Evolutionary conservation across 768 basidiomycete species (phyloP), one percentile per base, ranked within the genome.

Genomic region (Lentinula lateritia): DNA sequence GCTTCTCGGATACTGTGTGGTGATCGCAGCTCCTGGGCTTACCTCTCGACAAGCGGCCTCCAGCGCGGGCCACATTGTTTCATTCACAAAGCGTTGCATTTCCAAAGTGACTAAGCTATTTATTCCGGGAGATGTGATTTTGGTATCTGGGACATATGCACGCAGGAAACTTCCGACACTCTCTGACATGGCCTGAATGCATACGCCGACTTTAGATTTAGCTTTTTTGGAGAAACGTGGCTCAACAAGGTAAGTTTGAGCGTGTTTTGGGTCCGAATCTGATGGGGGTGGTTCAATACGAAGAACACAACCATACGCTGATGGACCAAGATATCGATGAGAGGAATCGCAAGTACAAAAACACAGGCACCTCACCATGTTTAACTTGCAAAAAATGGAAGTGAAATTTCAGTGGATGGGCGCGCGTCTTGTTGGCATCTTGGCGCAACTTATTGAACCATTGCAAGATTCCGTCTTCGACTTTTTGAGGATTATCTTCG

Each of bases 181-280:
- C 15, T 60, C 58, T 41, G 58, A 50, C 58, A 60, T 60, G 5
- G 58, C 58, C 20, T 60, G 58, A 13, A 60, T 32, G 9, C 38
- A 50, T 5, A 60, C 58, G 9, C 45, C 58, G 5, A 28, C 10
- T 39, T 50, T 60, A 9, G 46, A 32, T 38, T 18, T 39, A 34
- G 6, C 20, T 16, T 39, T 23, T 39, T 36, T 60, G n/a, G 28
- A 28, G 8, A 60, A 60, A 13, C 32, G 36, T 10, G 58, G 45
- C 15, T 50, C 58, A 32, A 60, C 48, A 7, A 60, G 45, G 32
- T 60, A 60, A 16, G 18, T 58, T 16, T 13, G 32, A 32, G 38
- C 53, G n/a, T 39, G 8, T 41, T 8, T 54, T 3, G 38, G 18
- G 15, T 58, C 56, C 35, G 20, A 28, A 4, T 34, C 10, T 15